Conservation (phyloP, 2,329 filamentous ascomycete genomes). For the Xylaria sp. region DNA sequence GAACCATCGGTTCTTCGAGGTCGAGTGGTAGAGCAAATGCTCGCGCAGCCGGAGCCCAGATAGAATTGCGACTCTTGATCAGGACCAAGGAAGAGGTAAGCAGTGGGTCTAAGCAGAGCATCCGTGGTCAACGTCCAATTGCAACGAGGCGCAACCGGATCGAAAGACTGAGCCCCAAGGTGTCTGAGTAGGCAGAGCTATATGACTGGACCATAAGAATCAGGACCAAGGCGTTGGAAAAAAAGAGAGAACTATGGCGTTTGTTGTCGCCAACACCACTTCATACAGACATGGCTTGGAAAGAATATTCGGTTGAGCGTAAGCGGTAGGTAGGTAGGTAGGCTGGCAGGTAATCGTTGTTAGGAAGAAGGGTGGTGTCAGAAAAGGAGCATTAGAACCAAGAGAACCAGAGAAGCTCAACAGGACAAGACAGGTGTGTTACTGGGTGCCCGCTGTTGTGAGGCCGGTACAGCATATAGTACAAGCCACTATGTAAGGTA, state of each 20-base stretch:
- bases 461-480: constrained; percentile 23
- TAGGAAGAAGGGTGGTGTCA: constrained; percentile 32
- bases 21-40: constrained; percentile 10
- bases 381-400: constrained; percentile 34
- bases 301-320: constrained; percentile 16
- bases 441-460: constrained; percentile 30
- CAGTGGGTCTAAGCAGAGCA: constrained; percentile 41
- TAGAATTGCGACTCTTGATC: constrained; percentile 13
- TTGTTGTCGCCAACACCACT: constrained; percentile 35
- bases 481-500: constrained; percentile 18
- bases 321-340: constrained; percentile 9
- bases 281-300: constrained; percentile 33
- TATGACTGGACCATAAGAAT: constrained; percentile 10
- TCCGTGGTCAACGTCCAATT: constrained; percentile 44
- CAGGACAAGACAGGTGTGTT: constrained; percentile 36
- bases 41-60: constrained; percentile 14
- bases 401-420: constrained; percentile 36
- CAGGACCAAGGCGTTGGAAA: constrained; percentile 4
- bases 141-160: constrained; percentile 45
- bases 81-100: constrained; percentile 25
- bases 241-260: constrained; percentile 24
- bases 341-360: constrained; percentile 26
- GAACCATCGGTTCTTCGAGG: constrained; percentile 21
- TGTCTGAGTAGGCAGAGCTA: constrained; percentile 10
- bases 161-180: constrained; percentile 32